phyloP scores from a whole-genome alignment of 305 asterid species.

The Rubia tinctorum region DNA sequence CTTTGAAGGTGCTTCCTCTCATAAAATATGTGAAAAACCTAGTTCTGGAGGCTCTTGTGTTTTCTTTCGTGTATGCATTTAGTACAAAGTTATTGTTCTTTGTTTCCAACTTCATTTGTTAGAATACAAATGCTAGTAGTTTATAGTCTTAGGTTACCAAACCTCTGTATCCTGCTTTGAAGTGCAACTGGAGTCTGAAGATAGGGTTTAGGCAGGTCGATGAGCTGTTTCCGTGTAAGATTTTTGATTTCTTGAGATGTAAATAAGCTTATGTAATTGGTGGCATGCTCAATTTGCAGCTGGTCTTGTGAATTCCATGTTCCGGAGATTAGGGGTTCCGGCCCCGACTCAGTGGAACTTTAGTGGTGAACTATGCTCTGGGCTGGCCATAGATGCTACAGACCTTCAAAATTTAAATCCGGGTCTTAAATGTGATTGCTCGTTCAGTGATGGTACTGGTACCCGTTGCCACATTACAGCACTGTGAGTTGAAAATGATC shows the following conservation, averaged over 20 bases:
- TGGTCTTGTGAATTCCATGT: conserved; percentile 41
- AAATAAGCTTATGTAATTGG: neutral
- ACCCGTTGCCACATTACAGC: conserved; percentile 59
- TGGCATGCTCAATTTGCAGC: conserved; percentile 11
- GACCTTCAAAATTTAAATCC: conserved; percentile 34
- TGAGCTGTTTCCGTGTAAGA: neutral
- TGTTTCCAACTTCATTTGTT: neutral
- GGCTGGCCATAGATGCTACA: conserved; percentile 49
- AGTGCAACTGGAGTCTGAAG: neutral
- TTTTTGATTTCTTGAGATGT: neutral
- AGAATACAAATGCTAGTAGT: neutral
- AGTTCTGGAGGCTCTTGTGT: neutral
- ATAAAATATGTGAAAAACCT: too few relatives aligned
- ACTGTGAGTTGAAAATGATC: conserved; percentile 39
- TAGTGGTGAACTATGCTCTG: conserved; percentile 61
- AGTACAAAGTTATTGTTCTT: neutral
- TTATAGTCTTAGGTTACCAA: neutral
- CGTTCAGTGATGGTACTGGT: conserved; percentile 16
- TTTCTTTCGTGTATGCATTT: neutral
- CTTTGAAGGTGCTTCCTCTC: neutral
- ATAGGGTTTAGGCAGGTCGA: neutral
- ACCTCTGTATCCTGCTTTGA: neutral
- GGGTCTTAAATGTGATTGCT: conserved; percentile 74
- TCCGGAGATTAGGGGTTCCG: conserved; percentile 42
- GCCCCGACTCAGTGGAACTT: conserved; percentile 56